Conservation (phyloP, 164 flowering plant species). For the Sextonia rubra region DNA sequence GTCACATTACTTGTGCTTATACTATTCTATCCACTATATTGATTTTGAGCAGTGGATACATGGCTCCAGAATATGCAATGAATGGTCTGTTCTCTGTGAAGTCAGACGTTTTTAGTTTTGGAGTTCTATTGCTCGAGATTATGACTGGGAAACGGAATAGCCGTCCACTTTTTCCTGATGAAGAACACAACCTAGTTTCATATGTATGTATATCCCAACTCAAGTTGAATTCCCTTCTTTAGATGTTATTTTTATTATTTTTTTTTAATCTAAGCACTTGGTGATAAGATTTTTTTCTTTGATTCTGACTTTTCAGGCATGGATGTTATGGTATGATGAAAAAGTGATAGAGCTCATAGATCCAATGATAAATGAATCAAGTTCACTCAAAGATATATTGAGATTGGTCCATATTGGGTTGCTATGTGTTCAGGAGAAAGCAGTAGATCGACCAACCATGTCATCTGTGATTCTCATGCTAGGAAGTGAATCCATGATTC, state of each 20-base stretch:
- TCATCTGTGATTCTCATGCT: conserved; percentile 16
- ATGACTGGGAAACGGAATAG: not conserved
- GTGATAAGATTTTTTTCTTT: conserved; percentile 2
- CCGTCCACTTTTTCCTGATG: not conserved
- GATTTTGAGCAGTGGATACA: not conserved
- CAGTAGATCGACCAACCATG: conserved; percentile 21
- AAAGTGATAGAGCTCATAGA: conserved; percentile 21
- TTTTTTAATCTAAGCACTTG: not conserved
- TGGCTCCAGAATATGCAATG: conserved; percentile 1
- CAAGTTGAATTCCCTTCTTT: not conserved
- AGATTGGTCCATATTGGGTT: conserved; percentile 33
- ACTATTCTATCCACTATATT: not conserved
- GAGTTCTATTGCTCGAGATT: not conserved
- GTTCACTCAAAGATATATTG: conserved; percentile 9
- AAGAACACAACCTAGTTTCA: conserved; percentile 15
- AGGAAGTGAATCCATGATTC: conserved; percentile 4
- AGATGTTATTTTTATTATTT: too few relatives aligned
- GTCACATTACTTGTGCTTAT: not conserved
- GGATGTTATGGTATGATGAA: conserved; percentile 29
- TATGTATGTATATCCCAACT: not conserved
- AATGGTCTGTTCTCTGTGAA: not conserved
- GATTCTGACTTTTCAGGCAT: conserved; percentile 23
- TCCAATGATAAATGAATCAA: conserved; percentile 6
- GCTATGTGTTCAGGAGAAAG: conserved; percentile 26
- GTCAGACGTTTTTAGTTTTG: not conserved